Conservation (phyloP, 1,139 yeast genomes). For the Eremothecium coryli region DNA sequence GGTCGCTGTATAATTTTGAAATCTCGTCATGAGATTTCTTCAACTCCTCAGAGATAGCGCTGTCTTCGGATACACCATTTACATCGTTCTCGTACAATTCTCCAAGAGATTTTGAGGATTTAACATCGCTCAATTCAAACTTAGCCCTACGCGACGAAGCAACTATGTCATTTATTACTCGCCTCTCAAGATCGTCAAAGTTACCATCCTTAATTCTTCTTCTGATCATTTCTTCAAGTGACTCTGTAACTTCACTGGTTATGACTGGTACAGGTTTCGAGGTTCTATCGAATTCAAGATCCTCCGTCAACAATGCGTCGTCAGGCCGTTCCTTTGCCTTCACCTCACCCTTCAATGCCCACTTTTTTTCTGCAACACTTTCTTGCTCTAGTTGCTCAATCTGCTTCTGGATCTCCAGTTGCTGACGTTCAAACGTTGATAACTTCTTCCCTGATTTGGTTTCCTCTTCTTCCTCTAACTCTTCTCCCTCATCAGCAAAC, state of each 20-base stretch:
- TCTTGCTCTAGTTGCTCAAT: slow-evolving; percentile 75
- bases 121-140: slow-evolving; percentile 75
- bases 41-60: slow-evolving; percentile 51
- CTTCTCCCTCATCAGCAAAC: slow-evolving; percentile 40
- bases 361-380: slow-evolving; percentile 79
- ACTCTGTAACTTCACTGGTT: slow-evolving; percentile 77
- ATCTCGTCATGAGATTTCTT: slow-evolving; percentile 73
- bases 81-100: slow-evolving; percentile 86
- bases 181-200: slow-evolving; percentile 77
- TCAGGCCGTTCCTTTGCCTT: slow-evolving; percentile 70
- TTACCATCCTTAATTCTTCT: slow-evolving; percentile 65
- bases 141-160: slow-evolving; percentile 30
- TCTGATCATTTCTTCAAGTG: slow-evolving; percentile 79
- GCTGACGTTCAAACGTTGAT: slow-evolving; percentile 81
- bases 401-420: slow-evolving; percentile 62
- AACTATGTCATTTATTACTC: slow-evolving; percentile 55
- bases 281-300: slow-evolving; percentile 62
- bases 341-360: slow-evolving; percentile 94
- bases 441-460: slow-evolving; percentile 37
- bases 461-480: slow-evolving; percentile 34
- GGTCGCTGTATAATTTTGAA: slow-evolving; percentile 48
- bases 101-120: slow-evolving; percentile 81
- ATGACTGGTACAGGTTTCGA: slow-evolving; percentile 87
- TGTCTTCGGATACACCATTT: slow-evolving; percentile 37
- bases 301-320: slow-evolving; percentile 68